Conservation (phyloP, 2,329 filamentous ascomycete species). For the Botrytis byssoidea region DNA sequence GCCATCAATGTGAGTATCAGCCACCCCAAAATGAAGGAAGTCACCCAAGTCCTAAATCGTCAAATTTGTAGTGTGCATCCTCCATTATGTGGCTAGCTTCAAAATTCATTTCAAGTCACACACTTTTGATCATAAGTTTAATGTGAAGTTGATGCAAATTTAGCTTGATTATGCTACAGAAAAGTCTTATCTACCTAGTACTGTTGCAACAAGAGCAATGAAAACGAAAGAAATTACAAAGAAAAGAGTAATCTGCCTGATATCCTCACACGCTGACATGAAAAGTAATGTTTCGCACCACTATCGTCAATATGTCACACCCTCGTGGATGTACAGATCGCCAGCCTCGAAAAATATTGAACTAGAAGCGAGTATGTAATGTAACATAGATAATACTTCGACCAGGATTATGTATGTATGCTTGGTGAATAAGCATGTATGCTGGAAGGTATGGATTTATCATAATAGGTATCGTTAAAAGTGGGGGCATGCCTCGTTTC, state of each 20-base stretch:
- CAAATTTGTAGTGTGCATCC: background rate
- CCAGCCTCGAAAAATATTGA: conserved; percentile 36
- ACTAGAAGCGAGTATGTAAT: conserved; percentile 30
- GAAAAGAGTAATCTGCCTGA: conserved; percentile 33
- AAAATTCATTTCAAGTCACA: background rate
- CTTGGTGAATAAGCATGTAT: conserved; percentile 34
- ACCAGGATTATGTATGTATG: conserved; percentile 33
- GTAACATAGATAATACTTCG: conserved; percentile 33
- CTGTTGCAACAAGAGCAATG: conserved; percentile 32
- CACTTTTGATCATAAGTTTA: background rate
- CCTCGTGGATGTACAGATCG: conserved; percentile 34
- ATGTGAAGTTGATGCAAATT: conserved; percentile 1
- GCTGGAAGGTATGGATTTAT: conserved; percentile 25
- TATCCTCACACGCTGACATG: conserved; percentile 35
- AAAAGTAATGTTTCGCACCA: conserved; percentile 35
- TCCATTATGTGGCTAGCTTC: background rate
- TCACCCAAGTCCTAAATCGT: background rate
- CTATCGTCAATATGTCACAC: conserved; percentile 34
- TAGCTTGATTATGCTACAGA: conserved; percentile 35
- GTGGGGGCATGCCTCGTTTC: conserved; percentile 27
- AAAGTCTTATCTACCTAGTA: conserved; percentile 28
- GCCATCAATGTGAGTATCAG: background rate
- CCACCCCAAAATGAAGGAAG: background rate
- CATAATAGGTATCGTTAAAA: conserved; percentile 26
- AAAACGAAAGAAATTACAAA: conserved; percentile 34